Evolutionary conservation across 768 basidiomycete genomes (phyloP), one percentile per base, ranked within the genome.

Genomic region (Amanita rimosa): DNA sequence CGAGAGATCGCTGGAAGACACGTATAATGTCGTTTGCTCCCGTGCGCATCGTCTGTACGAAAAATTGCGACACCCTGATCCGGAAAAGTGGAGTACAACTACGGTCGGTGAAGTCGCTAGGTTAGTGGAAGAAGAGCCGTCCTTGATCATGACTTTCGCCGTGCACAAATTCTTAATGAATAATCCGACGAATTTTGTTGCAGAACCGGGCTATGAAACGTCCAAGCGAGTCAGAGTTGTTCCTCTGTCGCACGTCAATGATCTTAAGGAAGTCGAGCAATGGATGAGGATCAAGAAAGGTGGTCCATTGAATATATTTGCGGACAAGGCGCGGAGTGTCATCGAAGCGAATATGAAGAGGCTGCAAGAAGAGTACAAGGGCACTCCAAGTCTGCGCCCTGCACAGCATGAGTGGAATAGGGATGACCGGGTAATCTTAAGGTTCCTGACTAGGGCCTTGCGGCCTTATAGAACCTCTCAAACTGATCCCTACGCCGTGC

Each of bases 161-260:
- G 61, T 79, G 0, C 87, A 93, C 63, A 77, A 76, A 51, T 73
- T 74, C 54, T 66, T 93, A 54, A 78, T 89, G 73, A 60, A 66
- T 6, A 58, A 72, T 16, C 57, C 75, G 2, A 39, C 67, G 7
- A 64, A 75, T 31, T 94, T 81, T 55, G 59, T 80, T 14, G 73
- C 79, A 3, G 63, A 73, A 17, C 57, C 64, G 9, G 55, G 63
- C 38, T 83, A 83, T 58, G 62, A 74, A 21, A 53, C 62, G 17
- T 63, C 64, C 3, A 78, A 79, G 50, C 63, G 54, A 1, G 85
- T 90, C 63, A 55, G 68, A 37, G 75, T 92, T 26, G 79, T 89
- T 2, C 85, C 89, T 0, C 60, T 63, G 41, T 61, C 67, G 3
- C 74, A 87, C 31, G 66, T 85, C 2, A 57, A 73, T 21, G 72